A percentile compares a stretch with the other conserved stretches of the same genome.
Evolutionary conservation across 768 basidiomycete species (phyloP).

Genomic region (Mycena filopes): DNA sequence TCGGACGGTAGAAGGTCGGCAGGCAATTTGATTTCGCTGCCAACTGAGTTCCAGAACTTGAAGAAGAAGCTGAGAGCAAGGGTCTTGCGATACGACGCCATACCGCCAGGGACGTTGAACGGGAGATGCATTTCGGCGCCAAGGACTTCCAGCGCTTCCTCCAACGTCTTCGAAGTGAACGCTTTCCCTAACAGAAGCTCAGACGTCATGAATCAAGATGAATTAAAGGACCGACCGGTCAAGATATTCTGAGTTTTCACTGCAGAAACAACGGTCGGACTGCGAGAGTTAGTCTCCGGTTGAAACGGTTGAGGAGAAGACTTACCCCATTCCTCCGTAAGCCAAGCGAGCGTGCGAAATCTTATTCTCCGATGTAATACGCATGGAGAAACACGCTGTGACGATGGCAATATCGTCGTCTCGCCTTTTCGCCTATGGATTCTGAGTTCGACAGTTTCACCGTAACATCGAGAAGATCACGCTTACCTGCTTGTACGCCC

Average conservation of each 20-base stretch:
- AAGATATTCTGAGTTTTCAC: conserved; percentile 26
- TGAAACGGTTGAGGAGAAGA: not conserved
- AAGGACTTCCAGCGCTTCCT: conserved; percentile 31
- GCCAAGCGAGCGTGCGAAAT: conserved; percentile 33
- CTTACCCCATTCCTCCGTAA: conserved; percentile 35
- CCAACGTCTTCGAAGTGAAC: conserved; percentile 29
- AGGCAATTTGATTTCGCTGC: conserved; percentile 29
- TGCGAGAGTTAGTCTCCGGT: not conserved
- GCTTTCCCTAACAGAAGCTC: conserved; percentile 18
- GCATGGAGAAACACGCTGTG: conserved; percentile 31
- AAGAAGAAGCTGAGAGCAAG: conserved; percentile 38
- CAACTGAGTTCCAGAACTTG: conserved; percentile 33
- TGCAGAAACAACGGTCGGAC: conserved; percentile 29
- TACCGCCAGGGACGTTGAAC: conserved; percentile 34
- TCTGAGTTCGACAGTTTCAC: not conserved
- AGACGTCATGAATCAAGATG: not conserved
- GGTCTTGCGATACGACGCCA: conserved; percentile 36
- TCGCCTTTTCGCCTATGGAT: conserved; percentile 29
- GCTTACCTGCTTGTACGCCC: conserved; percentile 36
- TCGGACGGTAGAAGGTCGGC: conserved; percentile 19
- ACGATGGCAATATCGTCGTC: conserved; percentile 37
- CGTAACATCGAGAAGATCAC: not conserved
- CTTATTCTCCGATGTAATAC: conserved; percentile 25
- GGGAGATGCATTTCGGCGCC: conserved; percentile 33
- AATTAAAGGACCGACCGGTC: conserved; percentile 15